phyloP scores from a whole-genome alignment of 2,329 filamentous ascomycete species.

The Claviceps sp. region DNA sequence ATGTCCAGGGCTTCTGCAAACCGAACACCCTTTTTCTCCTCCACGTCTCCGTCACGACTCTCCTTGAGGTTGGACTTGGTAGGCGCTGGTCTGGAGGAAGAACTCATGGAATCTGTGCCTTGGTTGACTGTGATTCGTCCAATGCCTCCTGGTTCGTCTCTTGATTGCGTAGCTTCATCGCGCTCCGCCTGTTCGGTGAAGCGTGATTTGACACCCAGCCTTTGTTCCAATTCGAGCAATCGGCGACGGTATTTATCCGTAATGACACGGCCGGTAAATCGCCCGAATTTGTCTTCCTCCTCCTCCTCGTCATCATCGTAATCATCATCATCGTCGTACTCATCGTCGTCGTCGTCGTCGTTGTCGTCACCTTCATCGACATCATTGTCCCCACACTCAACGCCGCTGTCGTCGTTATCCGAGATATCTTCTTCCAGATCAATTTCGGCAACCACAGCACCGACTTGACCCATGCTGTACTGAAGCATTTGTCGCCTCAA shows the following conservation, averaged over 20 bases:
- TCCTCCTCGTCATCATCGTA: slow-evolving; percentile 40
- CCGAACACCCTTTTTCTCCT: slow-evolving; percentile 58
- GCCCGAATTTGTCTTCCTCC: slow-evolving; percentile 64
- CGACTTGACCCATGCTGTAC: slow-evolving; percentile 80
- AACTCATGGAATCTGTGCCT: slow-evolving; percentile 9
- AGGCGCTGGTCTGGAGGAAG: slow-evolving; percentile 11
- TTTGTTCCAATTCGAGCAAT: slow-evolving; percentile 77
- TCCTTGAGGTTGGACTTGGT: slow-evolving; percentile 22
- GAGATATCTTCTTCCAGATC: slow-evolving; percentile 59
- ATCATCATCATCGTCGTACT: slow-evolving; percentile 34
- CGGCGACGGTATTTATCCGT: slow-evolving; percentile 62
- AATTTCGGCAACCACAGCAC: slow-evolving; percentile 83
- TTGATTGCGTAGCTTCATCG: slow-evolving; percentile 19
- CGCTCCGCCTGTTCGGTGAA: slow-evolving; percentile 40
- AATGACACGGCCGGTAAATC: slow-evolving; percentile 53
- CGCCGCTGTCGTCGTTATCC: slow-evolving; percentile 39
- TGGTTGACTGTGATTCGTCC: slow-evolving; percentile 40
- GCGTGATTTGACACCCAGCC: slow-evolving; percentile 47
- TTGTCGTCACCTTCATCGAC: slow-evolving; percentile 25
- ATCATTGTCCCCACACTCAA: slow-evolving; percentile 38
- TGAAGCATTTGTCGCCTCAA: slow-evolving; percentile 79
- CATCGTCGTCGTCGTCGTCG: slow-evolving; percentile 40
- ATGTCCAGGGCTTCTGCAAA: slow-evolving; percentile 68
- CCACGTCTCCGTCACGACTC: slow-evolving; percentile 10
- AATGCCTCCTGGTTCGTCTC: slow-evolving; percentile 36